These are phyloP conservation scores for Pouteria glomerata DNA, from an alignment of 148 eudicot genomes.

Conservation along the genomic window DNA sequence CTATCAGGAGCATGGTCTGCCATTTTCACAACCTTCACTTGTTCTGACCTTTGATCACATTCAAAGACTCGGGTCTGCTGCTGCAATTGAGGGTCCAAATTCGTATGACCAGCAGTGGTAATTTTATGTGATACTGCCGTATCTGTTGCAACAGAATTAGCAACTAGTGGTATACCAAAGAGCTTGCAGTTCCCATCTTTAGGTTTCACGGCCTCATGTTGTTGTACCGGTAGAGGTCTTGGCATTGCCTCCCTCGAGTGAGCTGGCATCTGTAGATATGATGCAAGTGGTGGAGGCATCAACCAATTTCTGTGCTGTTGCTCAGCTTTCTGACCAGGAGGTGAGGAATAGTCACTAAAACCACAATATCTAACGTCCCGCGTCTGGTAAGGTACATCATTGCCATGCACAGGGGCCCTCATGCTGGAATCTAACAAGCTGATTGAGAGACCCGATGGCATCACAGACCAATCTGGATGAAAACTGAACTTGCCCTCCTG, in stretches of 20 bases:
- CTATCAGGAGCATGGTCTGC: conserved; percentile 28
- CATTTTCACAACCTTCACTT: conserved; percentile 39
- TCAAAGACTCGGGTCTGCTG: conserved; percentile 33
- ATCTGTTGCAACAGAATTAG: conserved; percentile 33
- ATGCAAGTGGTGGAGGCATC: conserved; percentile 57
- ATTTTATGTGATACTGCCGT: conserved; percentile 23
- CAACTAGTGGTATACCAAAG: conserved; percentile 70
- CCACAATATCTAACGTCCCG: conserved; percentile 55
- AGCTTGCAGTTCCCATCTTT: conserved; percentile 75
- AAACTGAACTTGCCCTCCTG: conserved; percentile 54
- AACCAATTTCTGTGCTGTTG: conserved; percentile 55
- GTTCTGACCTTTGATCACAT: conserved; percentile 45
- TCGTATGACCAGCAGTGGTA: conserved; percentile 25
- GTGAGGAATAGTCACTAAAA: conserved; percentile 35
- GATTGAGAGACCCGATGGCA: conserved; percentile 57
- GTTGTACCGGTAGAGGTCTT: conserved; percentile 26
- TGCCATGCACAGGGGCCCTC: conserved; percentile 34
- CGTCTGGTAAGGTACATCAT: conserved; percentile 41
- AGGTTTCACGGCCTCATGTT: conserved; percentile 39
- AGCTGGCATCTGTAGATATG: conserved; percentile 44
- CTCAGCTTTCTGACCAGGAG: conserved; percentile 42
- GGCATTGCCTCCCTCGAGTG: conserved; percentile 44
- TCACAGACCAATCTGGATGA: conserved; percentile 46
- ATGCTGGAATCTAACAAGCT: conserved; percentile 57
- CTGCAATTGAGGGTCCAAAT: conserved; percentile 24